Evolutionary conservation across 2,329 filamentous ascomycete genomes (phyloP), one percentile per base, ranked within the genome.

Genomic region (Achaetomium macrosporum): DNA sequence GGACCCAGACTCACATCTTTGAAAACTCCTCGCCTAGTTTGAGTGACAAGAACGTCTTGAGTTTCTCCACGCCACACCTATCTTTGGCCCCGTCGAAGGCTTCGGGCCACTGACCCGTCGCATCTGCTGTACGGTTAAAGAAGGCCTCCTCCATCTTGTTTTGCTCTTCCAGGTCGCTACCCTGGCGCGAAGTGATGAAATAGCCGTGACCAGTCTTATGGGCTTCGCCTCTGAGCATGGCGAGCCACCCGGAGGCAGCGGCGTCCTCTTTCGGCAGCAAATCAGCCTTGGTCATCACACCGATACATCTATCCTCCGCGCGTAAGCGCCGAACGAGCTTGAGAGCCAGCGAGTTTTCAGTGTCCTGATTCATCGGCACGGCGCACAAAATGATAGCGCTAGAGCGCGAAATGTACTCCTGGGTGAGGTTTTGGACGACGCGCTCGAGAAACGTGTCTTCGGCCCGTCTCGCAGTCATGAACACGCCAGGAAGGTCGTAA

Each of bases 261-360:
- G 80, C 70, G 1, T 76, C 73, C 0, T 76, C 75, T 0, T 69
- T 65, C 0, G 82, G 77, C 0, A 90, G 69, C 0, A 87, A 77
- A 57, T 96, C 91, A 0, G 90, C 90, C 63, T 95, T 96, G 0
- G 90, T 96, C 15, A 96, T 75, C 0, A 95, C 87, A 0, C 88
- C 88, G 49, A 88, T 75, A 1, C 84, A 87, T 1, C 85, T 75
- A 3, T 73, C 57, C 2, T 78, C 73, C 0, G 85, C 85, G 1
- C 73, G 73, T 1, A 80, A 70, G 40, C 76, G 66, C 30, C 80
- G 69, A 59, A 91, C 81, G 2, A 89, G 74, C 0, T 78, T 76
- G 11, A 87, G 82, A 0, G 88, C 87, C 1, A 78, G 84, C 0
- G 87, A 92, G 13, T 85, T 91, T 1, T 88, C 84, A 0, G 88